Percentiles rank a stretch among this genome's conserved stretches.
phyloP scores from a whole-genome alignment of 768 basidiomycete species.

The Tylopilus sp. region DNA sequence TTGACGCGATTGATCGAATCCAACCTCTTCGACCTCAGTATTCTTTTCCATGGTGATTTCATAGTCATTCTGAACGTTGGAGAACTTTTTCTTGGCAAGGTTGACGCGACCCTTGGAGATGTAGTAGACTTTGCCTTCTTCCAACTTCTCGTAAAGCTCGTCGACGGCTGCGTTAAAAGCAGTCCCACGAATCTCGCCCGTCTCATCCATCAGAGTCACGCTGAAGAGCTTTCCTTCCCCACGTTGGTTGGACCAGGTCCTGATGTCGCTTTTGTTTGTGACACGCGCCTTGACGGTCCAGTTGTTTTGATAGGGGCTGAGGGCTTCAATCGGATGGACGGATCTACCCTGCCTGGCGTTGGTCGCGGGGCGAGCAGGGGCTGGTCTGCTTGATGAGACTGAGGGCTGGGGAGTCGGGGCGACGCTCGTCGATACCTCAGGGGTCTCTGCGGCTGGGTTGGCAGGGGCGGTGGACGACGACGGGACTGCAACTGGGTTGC shows the following conservation, averaged over 20 bases:
- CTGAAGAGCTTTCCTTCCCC: conserved; percentile 97
- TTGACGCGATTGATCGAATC: conserved; percentile 11
- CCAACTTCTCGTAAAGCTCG: conserved; percentile 74
- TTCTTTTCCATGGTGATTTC: conserved; percentile 83
- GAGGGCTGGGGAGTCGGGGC: conserved; percentile 22
- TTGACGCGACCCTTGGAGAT: conserved; percentile 89
- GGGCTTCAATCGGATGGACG: conserved; percentile 84
- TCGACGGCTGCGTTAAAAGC: conserved; percentile 87
- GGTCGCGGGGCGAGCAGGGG: conserved; percentile 7
- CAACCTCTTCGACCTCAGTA: conserved; percentile 83
- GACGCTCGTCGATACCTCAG: conserved; percentile 29
- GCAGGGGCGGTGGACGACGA: conserved; percentile 32
- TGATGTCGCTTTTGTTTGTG: conserved; percentile 84
- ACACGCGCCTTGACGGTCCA: conserved; percentile 98
- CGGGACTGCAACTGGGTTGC: conserved; percentile 47
- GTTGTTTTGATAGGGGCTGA: conserved; percentile 96
- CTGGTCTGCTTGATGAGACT: conserved; percentile 19
- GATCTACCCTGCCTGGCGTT: conserved; percentile 23
- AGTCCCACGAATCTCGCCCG: conserved; percentile 87
- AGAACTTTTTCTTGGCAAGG: conserved; percentile 96
- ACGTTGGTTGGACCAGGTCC: conserved; percentile 80
- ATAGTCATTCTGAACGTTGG: conserved; percentile 86
- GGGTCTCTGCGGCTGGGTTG: conserved; percentile 18
- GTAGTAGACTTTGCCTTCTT: conserved; percentile 92
- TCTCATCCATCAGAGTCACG: conserved; percentile 91